Evolutionary conservation across 2,329 filamentous ascomycete genomes (phyloP).

Genomic region (Pseudogymnoascus sp.): DNA sequence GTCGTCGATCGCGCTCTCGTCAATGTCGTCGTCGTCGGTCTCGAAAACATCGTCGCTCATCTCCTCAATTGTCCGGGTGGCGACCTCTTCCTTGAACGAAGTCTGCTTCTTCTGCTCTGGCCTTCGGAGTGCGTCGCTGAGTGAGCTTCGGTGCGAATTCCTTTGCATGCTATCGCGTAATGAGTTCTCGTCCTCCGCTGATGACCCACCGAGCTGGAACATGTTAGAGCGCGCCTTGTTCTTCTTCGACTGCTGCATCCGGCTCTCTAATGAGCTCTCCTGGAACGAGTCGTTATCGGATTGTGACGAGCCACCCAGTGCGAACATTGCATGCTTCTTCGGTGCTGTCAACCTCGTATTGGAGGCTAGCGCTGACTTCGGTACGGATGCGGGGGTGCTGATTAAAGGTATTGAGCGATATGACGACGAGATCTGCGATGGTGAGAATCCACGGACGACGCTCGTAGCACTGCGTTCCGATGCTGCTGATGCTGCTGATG

Average conservation of each 20-base stretch:
- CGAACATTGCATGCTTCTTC: constrained; percentile 47
- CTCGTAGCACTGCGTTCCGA: constrained; percentile 40
- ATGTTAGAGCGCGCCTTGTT: constrained; percentile 35
- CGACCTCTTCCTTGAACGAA: constrained; percentile 71
- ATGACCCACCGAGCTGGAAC: constrained; percentile 71
- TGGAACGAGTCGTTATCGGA: constrained; percentile 28
- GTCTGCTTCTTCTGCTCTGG: constrained; percentile 60
- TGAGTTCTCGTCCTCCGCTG: constrained; percentile 75
- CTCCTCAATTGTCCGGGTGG: constrained; percentile 55
- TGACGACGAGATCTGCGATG: constrained; percentile 61
- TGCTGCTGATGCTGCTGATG: constrained; percentile 14
- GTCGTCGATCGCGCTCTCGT: constrained; percentile 73
- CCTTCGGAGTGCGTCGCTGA: constrained; percentile 44
- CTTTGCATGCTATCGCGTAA: constrained; percentile 40
- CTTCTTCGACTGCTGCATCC: constrained; percentile 38
- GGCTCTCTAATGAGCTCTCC: constrained; percentile 21
- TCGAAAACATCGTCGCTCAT: constrained; percentile 48
- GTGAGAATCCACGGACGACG: constrained; percentile 79
- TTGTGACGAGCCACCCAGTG: constrained; percentile 31
- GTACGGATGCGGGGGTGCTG: constrained; percentile 31
- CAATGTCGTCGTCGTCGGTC: constrained; percentile 58
- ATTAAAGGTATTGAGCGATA: constrained; percentile 41
- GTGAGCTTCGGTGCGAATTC: constrained; percentile 40
- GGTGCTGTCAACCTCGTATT: constrained; percentile 56
- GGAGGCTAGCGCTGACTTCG: constrained; percentile 34